A percentile compares a stretch with the other conserved stretches of the same genome.
Evolutionary conservation across 495 filamentous ascomycete genomes (phyloP).

Genomic region (Cenococcum geophilum): DNA sequence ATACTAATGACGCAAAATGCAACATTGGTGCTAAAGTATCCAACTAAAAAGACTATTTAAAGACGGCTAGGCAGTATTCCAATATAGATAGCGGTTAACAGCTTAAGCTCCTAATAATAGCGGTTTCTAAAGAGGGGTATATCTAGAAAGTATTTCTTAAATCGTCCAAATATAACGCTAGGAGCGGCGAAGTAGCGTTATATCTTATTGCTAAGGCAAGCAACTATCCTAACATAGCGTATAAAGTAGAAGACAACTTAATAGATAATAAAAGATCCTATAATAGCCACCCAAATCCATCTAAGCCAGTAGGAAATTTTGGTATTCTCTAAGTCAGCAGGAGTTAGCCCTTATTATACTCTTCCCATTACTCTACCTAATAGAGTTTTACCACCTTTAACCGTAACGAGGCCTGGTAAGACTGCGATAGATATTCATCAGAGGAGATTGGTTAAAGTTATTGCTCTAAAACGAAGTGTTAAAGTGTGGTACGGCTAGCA

Average conservation of each 20-base stretch:
- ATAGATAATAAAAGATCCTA: too few relatives aligned
- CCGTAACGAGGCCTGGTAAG: slow-evolving; percentile 7
- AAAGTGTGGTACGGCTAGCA: neutral
- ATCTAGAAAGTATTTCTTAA: too few relatives aligned
- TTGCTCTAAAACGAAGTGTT: slow-evolving; percentile 11
- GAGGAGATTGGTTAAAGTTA: slow-evolving; percentile 11
- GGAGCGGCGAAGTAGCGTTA: slow-evolving; percentile 42
- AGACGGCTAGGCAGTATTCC: too few relatives aligned
- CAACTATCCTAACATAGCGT: slow-evolving; percentile 32
- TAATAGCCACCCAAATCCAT: too few relatives aligned
- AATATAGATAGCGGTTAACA: slow-evolving; percentile 72
- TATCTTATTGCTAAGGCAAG: slow-evolving; percentile 34
- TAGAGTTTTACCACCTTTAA: too few relatives aligned
- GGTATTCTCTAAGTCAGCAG: slow-evolving; percentile 24
- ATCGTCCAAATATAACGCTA: too few relatives aligned
- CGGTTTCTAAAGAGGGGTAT: slow-evolving; percentile 70
- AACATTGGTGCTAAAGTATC: too few relatives aligned
- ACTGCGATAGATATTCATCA: slow-evolving; percentile 11
- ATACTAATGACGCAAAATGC: too few relatives aligned
- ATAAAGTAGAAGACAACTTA: too few relatives aligned
- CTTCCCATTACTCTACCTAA: neutral
- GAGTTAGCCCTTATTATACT: slow-evolving; percentile 12
- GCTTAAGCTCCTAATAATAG: slow-evolving; percentile 78
- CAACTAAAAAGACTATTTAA: too few relatives aligned
- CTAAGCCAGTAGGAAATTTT: slow-evolving; percentile 26